Conservation (phyloP, 306 rosid species). For the Quercus engelmannii region DNA sequence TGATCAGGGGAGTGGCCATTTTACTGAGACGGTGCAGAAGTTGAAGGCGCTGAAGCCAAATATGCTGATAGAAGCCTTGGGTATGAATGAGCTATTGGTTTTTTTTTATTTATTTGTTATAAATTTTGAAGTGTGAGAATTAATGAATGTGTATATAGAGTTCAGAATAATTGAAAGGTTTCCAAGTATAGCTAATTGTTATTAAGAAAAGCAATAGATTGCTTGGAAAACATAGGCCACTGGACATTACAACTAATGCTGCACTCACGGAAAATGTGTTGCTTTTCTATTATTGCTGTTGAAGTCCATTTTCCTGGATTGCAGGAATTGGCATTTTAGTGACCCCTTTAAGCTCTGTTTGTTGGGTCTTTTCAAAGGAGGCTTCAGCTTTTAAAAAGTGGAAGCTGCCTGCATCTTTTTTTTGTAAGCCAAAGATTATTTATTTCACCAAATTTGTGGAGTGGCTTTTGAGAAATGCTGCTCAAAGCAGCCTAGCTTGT, state of each 20-base stretch:
- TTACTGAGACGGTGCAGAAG: constrained; percentile 88
- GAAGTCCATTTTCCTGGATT: neutral
- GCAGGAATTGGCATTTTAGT: constrained; percentile 6
- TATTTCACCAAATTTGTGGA: too few species aligned
- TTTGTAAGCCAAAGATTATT: too few species aligned
- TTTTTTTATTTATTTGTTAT: neutral
- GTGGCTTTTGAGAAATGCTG: too few species aligned
- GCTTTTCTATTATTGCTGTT: neutral
- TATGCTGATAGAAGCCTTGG: constrained; percentile 89
- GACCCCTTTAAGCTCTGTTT: neutral
- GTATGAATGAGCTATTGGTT: constrained; percentile 25
- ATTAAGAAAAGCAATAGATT: constrained; percentile 4
- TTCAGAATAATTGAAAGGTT: neutral
- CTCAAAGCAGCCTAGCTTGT: too few species aligned
- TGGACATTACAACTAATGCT: neutral
- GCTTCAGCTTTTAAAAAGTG: too few species aligned
- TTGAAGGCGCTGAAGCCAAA: constrained; percentile 79
- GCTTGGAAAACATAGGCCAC: neutral
- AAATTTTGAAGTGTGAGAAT: neutral
- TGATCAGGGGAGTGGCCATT: constrained; percentile 97
- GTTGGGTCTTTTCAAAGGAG: too few species aligned
- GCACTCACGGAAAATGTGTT: neutral
- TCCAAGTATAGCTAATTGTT: constrained; percentile 1
- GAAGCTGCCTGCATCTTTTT: too few species aligned
- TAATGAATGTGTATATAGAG: neutral